A percentile compares a stretch with the other conserved stretches of the same genome.
These are phyloP conservation scores for Phytophthora europaea DNA, from an alignment of 352 stramenopile genomes.

Conservation along the genomic window DNA sequence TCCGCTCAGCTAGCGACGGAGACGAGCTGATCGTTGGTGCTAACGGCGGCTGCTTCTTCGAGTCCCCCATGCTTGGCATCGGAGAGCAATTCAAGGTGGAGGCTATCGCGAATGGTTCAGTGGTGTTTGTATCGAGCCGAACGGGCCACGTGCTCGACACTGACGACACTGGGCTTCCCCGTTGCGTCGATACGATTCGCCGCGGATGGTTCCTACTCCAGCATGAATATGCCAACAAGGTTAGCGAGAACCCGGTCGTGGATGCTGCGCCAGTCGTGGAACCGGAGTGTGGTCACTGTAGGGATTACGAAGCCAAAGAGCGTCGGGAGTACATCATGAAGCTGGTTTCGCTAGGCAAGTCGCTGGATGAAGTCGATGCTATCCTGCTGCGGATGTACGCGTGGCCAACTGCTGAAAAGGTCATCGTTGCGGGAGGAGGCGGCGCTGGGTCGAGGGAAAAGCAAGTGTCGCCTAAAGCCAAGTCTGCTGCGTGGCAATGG, in stretches of 20 bases:
- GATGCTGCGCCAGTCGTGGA: not conserved
- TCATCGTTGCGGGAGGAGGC: not conserved
- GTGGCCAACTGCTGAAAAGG: slow-evolving; percentile 11
- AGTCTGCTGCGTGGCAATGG: slow-evolving; percentile 8
- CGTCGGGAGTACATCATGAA: slow-evolving; percentile 33
- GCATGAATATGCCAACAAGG: not conserved
- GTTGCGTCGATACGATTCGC: slow-evolving; percentile 34
- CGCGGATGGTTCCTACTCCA: slow-evolving; percentile 31
- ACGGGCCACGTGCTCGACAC: slow-evolving; percentile 32
- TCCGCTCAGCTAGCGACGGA: slow-evolving; percentile 17
- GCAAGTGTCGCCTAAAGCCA: not conserved
- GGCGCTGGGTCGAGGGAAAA: not conserved
- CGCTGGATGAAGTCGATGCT: slow-evolving; percentile 33
- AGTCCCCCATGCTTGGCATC: slow-evolving; percentile 31
- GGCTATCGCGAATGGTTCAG: slow-evolving; percentile 17
- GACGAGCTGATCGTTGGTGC: slow-evolving; percentile 33
- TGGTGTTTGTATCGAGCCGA: slow-evolving; percentile 30
- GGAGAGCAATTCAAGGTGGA: slow-evolving; percentile 35
- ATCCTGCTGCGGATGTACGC: slow-evolving; percentile 37
- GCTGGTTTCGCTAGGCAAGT: slow-evolving; percentile 33
- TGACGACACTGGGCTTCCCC: slow-evolving; percentile 21
- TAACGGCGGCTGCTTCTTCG: slow-evolving; percentile 34
- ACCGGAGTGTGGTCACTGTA: slow-evolving; percentile 18
- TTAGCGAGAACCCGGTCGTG: not conserved
- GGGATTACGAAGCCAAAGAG: slow-evolving; percentile 19